These are phyloP conservation scores for Panellus pusillus DNA, from an alignment of 768 basidiomycete species.

Conservation along the genomic window DNA sequence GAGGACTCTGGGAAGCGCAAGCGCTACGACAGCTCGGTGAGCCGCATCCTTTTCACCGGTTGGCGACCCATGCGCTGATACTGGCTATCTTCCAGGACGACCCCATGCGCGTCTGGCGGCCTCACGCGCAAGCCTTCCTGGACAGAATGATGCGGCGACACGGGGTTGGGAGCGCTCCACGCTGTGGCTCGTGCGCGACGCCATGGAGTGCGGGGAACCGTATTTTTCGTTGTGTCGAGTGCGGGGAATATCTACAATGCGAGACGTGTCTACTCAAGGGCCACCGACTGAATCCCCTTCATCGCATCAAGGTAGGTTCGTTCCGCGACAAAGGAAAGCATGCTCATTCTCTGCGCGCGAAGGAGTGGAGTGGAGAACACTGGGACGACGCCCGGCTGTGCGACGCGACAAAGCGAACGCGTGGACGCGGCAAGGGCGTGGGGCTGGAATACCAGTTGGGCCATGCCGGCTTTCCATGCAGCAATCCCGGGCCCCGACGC, in stretches of 20 bases:
- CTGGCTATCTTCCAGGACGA: slow-evolving; percentile 5
- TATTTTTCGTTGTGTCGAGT: slow-evolving; percentile 4
- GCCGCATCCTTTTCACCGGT: not conserved
- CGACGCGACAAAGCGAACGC: not conserved
- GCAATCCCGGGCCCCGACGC: not conserved
- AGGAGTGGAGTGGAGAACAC: slow-evolving; percentile 8
- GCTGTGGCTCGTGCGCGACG: not conserved
- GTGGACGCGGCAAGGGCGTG: not conserved
- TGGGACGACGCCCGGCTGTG: not conserved
- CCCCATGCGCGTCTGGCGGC: not conserved
- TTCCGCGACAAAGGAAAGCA: too few species aligned
- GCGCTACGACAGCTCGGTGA: not conserved
- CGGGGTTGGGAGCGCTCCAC: not conserved
- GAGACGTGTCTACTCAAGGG: not conserved
- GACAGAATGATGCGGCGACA: not conserved
- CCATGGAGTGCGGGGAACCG: not conserved
- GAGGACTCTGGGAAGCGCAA: not conserved
- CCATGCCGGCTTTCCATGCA: slow-evolving; percentile 1
- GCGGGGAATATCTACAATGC: slow-evolving; percentile 10
- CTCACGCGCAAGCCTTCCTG: not conserved
- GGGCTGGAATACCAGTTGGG: slow-evolving; percentile 6
- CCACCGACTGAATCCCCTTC: slow-evolving; percentile 4
- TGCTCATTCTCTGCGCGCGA: not conserved
- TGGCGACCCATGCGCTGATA: not conserved
- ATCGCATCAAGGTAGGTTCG: not conserved